Evolutionary conservation across 164 flowering plant genomes (phyloP), one percentile per base, ranked within the genome.

Genomic region (Chimonanthus salicifolius): DNA sequence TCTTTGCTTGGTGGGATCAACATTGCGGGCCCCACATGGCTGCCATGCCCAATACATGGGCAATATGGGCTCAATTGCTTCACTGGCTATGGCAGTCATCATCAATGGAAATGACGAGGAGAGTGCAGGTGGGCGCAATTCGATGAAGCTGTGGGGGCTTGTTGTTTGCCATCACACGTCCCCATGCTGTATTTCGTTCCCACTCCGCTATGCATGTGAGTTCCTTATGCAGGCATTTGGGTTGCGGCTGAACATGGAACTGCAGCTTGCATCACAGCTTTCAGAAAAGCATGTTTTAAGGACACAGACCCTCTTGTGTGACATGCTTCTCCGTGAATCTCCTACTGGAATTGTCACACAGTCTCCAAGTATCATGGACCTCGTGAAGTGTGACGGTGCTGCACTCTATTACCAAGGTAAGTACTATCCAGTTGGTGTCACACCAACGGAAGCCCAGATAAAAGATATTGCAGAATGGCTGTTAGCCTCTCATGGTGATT

Each of bases 11-110:
- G 99, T 93, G 44, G 98, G 97, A 64, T 95, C 99, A 0, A 95
- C 99, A 0, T 88, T 95, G 16, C 82, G 99, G 67, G 93, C 99
- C 21, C 98, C 99, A 47, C 99, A 95, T 79, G 99, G 88, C 2
- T 95, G 99, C 78, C 99, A 95, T 72, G 88, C 97, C 0, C 99
- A 90, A 78, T 95, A 95, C 78, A 95, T 95, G 98, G 94, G 91
- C 10, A 95, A 93, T 74, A 95, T 95, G 99, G 46, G 98, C 0
- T 88, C 99, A 0, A 85, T 84, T 50, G 99, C 98, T 7, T 92
- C 99, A 0, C 74, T 95, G 76, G 97, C 87, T 1, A 75, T 95
- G 96, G 97, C 99, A 0, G 96, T 95, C 60, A 83, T 95, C 70
- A 87, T 93, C 62, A 91, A 89, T 76, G 89, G 91, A 44, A 87